Base-by-base conservation (phyloP, 371 early-diverging fungal species). In the Mortierella sp. region DNA sequence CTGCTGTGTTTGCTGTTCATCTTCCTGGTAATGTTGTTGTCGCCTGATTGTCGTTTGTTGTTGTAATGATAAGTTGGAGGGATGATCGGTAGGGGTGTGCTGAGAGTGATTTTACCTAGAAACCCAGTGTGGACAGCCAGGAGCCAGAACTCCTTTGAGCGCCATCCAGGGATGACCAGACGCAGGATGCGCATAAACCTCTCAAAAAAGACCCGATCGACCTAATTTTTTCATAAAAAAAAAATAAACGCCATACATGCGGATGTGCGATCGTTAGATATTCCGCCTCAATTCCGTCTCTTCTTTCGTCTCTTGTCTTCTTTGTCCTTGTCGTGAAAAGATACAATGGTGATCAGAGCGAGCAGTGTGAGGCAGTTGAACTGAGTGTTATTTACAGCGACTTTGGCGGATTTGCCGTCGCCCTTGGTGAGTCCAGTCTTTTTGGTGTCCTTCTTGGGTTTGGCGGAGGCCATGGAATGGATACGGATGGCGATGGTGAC, bases 61-160 rank as follows among this genome's bases (percentile, higher is more conserved):
- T n/a, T n/a, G n/a, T n/a, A n/a, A n/a, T n/a, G n/a, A n/a, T n/a
- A n/a, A n/a, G n/a, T n/a, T n/a, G n/a, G n/a, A n/a, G n/a, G n/a
- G n/a, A n/a, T n/a, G n/a, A n/a, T n/a, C n/a, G n/a, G n/a, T n/a
- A n/a, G n/a, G n/a, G n/a, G n/a, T n/a, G n/a, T n/a, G n/a, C n/a
- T n/a, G n/a, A n/a, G n/a, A n/a, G n/a, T n/a, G n/a, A n/a, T n/a
- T n/a, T 55, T 89, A 90, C 93, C 89, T 67, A 96, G 85, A 82
- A 96, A 96, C 14, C 92, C 92, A 45, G 96, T 94, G 80, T 95
- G 96, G 50, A 95, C 85, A 39, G 93, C 86, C 58, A 97, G 80
- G 77, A 96, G 86, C 90, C 93, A 91, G 79, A 93, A 93, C 83
- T 96, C 95, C 79, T 96, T 94, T 66, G 94, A 92, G 37, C 89